A percentile compares a stretch with the other conserved stretches of the same genome.
These are phyloP conservation scores for Diaporthe citri DNA, from an alignment of 2,329 filamentous ascomycete species.

Conservation along the genomic window DNA sequence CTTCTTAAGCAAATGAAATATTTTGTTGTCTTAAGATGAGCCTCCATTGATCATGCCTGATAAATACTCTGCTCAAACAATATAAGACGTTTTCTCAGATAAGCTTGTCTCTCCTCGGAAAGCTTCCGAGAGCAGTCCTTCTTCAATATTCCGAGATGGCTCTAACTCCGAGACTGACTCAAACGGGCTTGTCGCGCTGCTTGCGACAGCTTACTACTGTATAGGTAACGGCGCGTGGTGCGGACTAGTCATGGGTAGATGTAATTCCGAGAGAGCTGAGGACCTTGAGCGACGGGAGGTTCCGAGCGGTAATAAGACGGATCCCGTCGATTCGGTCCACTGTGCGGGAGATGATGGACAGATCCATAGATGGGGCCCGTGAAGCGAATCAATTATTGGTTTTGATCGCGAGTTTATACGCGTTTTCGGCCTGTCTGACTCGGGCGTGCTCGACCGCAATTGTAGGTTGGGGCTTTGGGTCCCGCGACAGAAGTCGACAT, in stretches of 20 bases:
- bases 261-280: not conserved
- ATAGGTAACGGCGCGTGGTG: not conserved
- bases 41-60: not conserved
- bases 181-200: not conserved
- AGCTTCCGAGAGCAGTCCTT: not conserved
- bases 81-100: no score
- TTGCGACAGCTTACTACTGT: not conserved
- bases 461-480: not conserved
- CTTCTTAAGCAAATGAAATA: not conserved
- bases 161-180: not conserved
- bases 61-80: not conserved
- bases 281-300: not conserved
- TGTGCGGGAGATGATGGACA: not conserved
- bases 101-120: not conserved
- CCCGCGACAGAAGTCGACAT: not conserved
- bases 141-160: not conserved
- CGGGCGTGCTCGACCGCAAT: not conserved
- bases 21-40: not conserved
- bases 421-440: not conserved
- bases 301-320: not conserved
- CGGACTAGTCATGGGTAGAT: not conserved
- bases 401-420: conserved; percentile 4
- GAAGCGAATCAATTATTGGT: conserved; percentile 15
- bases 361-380: not conserved
- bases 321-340: not conserved